Conservation (phyloP, 2,329 filamentous ascomycete species). For the Teratosphaeriaceae sp. region DNA sequence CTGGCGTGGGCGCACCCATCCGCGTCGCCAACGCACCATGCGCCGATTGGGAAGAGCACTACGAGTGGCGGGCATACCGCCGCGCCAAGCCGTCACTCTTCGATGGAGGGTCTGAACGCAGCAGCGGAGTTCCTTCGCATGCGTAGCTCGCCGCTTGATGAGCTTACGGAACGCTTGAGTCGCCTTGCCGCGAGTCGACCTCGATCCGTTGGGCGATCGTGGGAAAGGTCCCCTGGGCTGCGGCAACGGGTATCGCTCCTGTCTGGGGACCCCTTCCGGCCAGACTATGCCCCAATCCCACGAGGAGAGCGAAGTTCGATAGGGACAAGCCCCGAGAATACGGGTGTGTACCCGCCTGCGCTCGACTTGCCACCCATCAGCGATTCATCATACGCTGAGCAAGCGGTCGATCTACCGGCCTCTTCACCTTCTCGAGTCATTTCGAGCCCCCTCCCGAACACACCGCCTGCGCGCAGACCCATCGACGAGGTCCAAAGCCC, state of each 20-base stretch:
- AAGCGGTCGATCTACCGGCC: background rate
- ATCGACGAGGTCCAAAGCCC: background rate
- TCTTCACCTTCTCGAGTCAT: constrained; percentile 1
- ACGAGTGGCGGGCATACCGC: constrained; percentile 10
- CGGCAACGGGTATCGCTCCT: constrained; percentile 15
- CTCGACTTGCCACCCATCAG: background rate
- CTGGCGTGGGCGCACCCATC: constrained; percentile 10
- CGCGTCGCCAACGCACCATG: background rate
- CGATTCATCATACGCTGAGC: background rate
- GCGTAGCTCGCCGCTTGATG: constrained; percentile 26
- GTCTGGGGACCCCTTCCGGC: constrained; percentile 15
- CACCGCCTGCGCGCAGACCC: background rate
- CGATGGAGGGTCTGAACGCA: constrained; percentile 8
- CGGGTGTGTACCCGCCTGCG: too few relatives aligned
- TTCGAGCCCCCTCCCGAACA: background rate
- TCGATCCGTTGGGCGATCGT: constrained; percentile 21
- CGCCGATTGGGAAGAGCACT: constrained; percentile 13
- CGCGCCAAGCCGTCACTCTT: constrained; percentile 1
- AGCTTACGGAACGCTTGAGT: constrained; percentile 24
- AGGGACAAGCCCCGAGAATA: too few relatives aligned
- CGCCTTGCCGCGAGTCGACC: constrained; percentile 17
- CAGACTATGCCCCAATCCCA: constrained; percentile 4
- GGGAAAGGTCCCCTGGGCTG: constrained; percentile 11
- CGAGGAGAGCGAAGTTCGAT: background rate
- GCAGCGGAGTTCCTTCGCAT: constrained; percentile 15